phyloP scores from a whole-genome alignment of 1,284 basidiomycete genomes.

The Cerioporus squamosus region DNA sequence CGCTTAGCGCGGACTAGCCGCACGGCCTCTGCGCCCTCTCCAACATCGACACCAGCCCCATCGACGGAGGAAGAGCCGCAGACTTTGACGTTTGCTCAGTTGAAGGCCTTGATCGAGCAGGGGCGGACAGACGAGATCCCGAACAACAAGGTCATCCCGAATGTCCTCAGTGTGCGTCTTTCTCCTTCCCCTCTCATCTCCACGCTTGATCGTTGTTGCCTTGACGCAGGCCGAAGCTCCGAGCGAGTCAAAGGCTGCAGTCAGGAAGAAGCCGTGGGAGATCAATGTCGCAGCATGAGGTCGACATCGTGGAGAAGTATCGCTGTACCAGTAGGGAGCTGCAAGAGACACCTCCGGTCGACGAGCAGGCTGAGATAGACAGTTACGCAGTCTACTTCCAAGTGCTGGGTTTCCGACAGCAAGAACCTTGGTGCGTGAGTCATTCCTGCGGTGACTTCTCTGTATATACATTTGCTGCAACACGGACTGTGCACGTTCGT shows the following conservation, averaged over 20 bases:
- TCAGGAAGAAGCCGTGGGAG: slow-evolving; percentile 71
- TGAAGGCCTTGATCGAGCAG: slow-evolving; percentile 70
- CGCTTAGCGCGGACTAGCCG: not conserved
- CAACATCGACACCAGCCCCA: not conserved
- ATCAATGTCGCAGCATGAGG: not conserved
- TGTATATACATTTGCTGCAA: no score
- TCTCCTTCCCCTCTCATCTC: not conserved
- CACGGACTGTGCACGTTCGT: no score
- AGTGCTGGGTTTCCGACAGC: no score
- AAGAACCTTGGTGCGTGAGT: no score
- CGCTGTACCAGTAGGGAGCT: no score
- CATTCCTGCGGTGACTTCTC: no score
- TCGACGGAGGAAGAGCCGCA: slow-evolving; percentile 37
- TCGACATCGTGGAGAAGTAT: no score
- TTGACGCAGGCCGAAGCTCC: slow-evolving; percentile 49
- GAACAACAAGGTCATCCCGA: slow-evolving; percentile 73
- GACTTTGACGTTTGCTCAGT: slow-evolving; percentile 64
- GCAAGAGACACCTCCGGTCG: no score
- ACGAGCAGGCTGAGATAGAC: no score
- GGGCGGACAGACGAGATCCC: slow-evolving; percentile 75
- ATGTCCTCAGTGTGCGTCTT: slow-evolving; percentile 60
- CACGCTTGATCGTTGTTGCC: not conserved
- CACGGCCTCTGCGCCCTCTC: not conserved
- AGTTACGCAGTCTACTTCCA: no score
- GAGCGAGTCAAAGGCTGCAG: slow-evolving; percentile 52